Evolutionary conservation across 2,329 filamentous ascomycete species (phyloP).

Genomic region (Cladobotryum mycophilum): DNA sequence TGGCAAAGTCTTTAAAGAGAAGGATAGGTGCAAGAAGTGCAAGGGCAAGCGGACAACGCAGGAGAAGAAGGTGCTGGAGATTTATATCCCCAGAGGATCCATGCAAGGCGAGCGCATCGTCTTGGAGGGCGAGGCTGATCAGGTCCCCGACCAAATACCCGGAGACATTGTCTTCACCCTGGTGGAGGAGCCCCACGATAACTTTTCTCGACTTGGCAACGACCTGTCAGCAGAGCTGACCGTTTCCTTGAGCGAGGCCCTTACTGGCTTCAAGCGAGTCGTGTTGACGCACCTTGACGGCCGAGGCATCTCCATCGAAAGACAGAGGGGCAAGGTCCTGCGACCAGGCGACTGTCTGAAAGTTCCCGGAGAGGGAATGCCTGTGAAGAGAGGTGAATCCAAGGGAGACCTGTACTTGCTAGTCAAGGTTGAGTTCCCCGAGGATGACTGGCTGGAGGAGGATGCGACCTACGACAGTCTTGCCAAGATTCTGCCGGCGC

Average conservation of each 20-base stretch:
- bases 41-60: constrained; percentile 84
- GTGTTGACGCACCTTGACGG: constrained; percentile 92
- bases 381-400: constrained; percentile 73
- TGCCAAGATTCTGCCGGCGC: constrained; percentile 67
- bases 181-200: constrained; percentile 71
- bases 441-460: constrained; percentile 73
- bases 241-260: constrained; percentile 74
- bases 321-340: constrained; percentile 75
- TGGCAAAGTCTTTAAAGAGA: constrained; percentile 87
- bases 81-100: constrained; percentile 88
- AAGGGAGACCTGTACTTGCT: constrained; percentile 84
- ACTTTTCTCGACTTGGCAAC: constrained; percentile 75
- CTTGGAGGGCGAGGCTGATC: constrained; percentile 89
- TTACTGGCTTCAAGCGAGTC: constrained; percentile 84
- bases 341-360: constrained; percentile 81
- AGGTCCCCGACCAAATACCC: constrained; percentile 79
- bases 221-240: constrained; percentile 79
- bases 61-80: constrained; percentile 89
- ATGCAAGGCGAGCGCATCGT: constrained; percentile 85
- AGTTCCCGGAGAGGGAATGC: constrained; percentile 89
- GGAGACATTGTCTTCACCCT: constrained; percentile 91
- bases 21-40: constrained; percentile 98
- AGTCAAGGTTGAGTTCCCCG: constrained; percentile 82
- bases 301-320: constrained; percentile 74
- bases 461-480: constrained; percentile 66